phyloP scores from a whole-genome alignment of 225 moss, liverwort and hornwort genomes.

The Bryum argenteum region DNA sequence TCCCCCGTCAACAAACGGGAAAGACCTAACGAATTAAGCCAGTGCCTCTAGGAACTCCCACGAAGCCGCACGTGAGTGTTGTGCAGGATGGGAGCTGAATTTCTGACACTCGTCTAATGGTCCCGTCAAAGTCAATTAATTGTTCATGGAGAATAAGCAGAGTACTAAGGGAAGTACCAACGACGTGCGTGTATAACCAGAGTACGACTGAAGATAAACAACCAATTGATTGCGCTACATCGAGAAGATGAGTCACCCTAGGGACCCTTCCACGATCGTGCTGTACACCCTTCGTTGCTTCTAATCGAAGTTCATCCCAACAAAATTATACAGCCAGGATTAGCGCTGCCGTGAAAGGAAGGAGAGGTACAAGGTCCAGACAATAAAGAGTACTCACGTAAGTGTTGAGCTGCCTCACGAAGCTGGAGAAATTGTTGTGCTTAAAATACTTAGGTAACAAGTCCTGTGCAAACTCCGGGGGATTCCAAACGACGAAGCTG shows the following conservation, averaged over 20 bases:
- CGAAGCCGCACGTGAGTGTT: background rate
- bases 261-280: background rate
- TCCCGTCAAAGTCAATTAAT: slow-evolving; percentile 1
- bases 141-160: background rate
- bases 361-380: slow-evolving; percentile 5
- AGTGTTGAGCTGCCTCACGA: slow-evolving; percentile 97
- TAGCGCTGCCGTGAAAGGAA: slow-evolving; percentile 4
- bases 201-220: background rate
- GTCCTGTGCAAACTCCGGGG: slow-evolving; percentile 89
- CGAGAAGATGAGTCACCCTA: background rate
- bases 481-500: slow-evolving; percentile 93
- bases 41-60: slow-evolving; percentile 7
- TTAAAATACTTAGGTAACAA: slow-evolving; percentile 95
- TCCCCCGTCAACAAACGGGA: background rate
- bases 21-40: background rate
- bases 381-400: slow-evolving; percentile 61
- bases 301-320: background rate
- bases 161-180: background rate
- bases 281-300: slow-evolving; percentile 5
- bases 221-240: background rate
- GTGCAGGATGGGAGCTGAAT: background rate
- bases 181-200: slow-evolving; percentile 1
- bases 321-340: slow-evolving; percentile 16
- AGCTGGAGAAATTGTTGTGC: slow-evolving; percentile 99
- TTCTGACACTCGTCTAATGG: slow-evolving; percentile 4